Evolutionary conservation across 805 yeast genomes (phyloP), one percentile per base, ranked within the genome.

Genomic region (Metschnikowia henanensis): DNA sequence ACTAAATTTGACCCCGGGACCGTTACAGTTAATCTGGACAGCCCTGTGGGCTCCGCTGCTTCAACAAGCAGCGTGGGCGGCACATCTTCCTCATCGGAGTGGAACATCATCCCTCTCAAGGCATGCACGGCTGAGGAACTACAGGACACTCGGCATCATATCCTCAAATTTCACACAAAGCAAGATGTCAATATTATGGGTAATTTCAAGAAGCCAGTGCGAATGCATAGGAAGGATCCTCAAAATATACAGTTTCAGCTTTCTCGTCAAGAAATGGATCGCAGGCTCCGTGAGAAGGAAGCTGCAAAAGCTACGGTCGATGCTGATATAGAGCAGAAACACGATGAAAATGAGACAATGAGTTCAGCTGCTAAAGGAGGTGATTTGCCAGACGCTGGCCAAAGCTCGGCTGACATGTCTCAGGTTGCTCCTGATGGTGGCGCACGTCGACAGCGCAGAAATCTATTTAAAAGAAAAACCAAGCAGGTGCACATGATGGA

Each of bases 161-260:
- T 92, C 19, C 64, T 91, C 66, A 84, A 84, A 63, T 89, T 92
- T 58, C 95, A 85, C 57, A 75, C 86, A 26, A 80, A 81, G 46
- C 77, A 79, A 54, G 75, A 77, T 35, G 84, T 94, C 28, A 88
- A 88, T 50, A 92, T 94, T 9, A 66, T 72, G 30, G 67, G 70
- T 28, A 81, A 82, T 49, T 94, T 92, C 62, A 83, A 81, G 43
- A 77, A 78, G 46, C 99, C 99, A 0, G 83, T 91, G 16, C 72
- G 97, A 55, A 69, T 92, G 59, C 97, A 91, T 62, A 76, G 98
- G 54, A 91, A 92, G 60, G 98, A 92, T 64, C 97, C 99, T 1
- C 80, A 89, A 58, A 87, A 88, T 60, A 71, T 92, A 59, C 97
- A 91, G 61, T 87, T 87, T 59, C 95, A 89, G 62, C 70, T 89